Evolutionary conservation across 75 land plant genomes (phyloP).

Genomic region (Sequoia sempervirens): DNA sequence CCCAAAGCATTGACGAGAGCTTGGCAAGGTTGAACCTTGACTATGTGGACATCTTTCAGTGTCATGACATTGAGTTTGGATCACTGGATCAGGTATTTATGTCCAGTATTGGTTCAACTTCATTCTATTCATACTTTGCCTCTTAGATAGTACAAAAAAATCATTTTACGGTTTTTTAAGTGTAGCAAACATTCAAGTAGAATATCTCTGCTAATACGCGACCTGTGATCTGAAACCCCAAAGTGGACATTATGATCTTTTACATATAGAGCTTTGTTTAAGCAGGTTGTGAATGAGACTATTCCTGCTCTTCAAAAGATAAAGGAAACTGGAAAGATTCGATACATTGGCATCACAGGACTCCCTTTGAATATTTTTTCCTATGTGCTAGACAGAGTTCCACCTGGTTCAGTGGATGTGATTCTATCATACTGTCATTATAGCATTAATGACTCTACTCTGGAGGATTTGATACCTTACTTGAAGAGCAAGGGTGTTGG

Average conservation of each 20-base stretch:
- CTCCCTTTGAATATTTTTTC: slow-evolving; percentile 72
- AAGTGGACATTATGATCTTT: not conserved
- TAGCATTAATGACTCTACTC: slow-evolving; percentile 78
- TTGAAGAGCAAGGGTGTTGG: slow-evolving; percentile 95
- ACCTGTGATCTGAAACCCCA: not conserved
- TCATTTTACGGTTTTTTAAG: not conserved
- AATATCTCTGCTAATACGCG: not conserved
- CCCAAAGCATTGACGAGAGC: slow-evolving; percentile 89
- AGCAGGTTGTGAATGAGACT: slow-evolving; percentile 84
- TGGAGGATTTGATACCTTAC: slow-evolving; percentile 82
- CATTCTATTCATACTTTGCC: not conserved
- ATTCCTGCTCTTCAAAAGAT: slow-evolving; percentile 88
- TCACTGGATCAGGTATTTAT: slow-evolving; percentile 82
- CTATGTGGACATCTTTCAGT: slow-evolving; percentile 89
- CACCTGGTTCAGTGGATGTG: slow-evolving; percentile 88
- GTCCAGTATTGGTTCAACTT: not conserved
- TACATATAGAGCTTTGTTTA: not conserved
- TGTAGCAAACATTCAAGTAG: not conserved
- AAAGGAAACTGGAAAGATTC: slow-evolving; percentile 74
- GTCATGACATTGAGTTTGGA: slow-evolving; percentile 97
- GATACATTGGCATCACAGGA: slow-evolving; percentile 95
- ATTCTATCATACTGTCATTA: slow-evolving; percentile 93
- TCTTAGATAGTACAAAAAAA: not conserved
- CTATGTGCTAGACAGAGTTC: slow-evolving; percentile 85
- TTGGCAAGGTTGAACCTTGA: slow-evolving; percentile 71